phyloP scores from a whole-genome alignment of 768 basidiomycete species.

The Boletales sp. region DNA sequence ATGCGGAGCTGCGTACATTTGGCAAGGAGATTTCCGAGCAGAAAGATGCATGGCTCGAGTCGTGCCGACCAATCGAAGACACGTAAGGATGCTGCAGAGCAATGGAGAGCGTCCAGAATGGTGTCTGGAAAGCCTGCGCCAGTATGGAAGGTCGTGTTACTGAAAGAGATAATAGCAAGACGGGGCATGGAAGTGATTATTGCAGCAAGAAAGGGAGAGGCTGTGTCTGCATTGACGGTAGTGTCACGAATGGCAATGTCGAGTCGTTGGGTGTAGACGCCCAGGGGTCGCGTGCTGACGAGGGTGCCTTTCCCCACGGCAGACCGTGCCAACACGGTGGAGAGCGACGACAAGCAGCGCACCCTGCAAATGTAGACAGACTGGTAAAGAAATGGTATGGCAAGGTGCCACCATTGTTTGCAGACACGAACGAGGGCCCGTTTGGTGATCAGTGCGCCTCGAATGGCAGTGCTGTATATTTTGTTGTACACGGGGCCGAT shows the following conservation, averaged over 20 bases:
- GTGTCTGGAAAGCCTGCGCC: not conserved
- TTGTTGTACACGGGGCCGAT: conserved; percentile 8
- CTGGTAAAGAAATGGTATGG: conserved; percentile 20
- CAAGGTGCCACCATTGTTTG: conserved; percentile 27
- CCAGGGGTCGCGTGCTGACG: conserved; percentile 10
- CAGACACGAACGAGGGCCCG: conserved; percentile 27
- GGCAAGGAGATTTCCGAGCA: conserved; percentile 3
- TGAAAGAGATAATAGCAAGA: conserved; percentile 22
- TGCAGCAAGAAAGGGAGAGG: conserved; percentile 5
- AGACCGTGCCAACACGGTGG: conserved; percentile 9
- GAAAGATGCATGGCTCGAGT: not conserved
- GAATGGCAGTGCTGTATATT: conserved; percentile 1
- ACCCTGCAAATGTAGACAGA: conserved; percentile 20
- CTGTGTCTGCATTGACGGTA: not conserved
- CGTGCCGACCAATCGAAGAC: conserved; percentile 17
- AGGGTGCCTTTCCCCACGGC: conserved; percentile 9
- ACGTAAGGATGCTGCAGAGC: conserved; percentile 13
- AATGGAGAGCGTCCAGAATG: conserved; percentile 15
- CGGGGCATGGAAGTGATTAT: conserved; percentile 15
- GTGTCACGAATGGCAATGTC: conserved; percentile 24
- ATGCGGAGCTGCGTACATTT: conserved; percentile 16
- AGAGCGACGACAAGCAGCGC: conserved; percentile 18
- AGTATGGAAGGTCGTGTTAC: not conserved
- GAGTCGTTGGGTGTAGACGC: conserved; percentile 22
- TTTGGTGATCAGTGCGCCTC: conserved; percentile 23